Evolutionary conservation across 768 basidiomycete species (phyloP), one percentile per base, ranked within the genome.

Genomic region (Suillus occidentalis): DNA sequence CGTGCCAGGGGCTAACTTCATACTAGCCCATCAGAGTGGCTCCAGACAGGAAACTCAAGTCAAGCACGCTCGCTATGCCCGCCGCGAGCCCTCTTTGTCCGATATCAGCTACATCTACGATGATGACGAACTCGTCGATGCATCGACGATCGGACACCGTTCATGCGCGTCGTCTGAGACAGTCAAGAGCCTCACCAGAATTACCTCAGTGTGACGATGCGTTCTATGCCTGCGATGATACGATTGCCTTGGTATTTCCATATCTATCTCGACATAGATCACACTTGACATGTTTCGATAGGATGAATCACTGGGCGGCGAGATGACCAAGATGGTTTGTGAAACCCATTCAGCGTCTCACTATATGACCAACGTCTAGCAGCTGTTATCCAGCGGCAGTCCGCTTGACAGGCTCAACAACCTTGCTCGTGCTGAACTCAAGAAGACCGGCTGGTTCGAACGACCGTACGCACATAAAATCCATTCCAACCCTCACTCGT

Each of bases 381-480:
- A 76, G 61, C 47, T 55, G n/a, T 55, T 34, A 4, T 34, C 66
- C 63, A 66, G 63, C 2, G 65, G 62, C 37, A 75, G 74, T 63
- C 74, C 75, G 4, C 49, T 75, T 60, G 74, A 75, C 55, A 73
- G 74, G 14, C 72, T 75, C 1, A 73, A 75, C 45, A 69, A 68
- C 2, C 55, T 75, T 60, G 74, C 75, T 2, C 66, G 74, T 37
- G 67, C 66, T 53, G 75, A 75, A 34, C 49, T 75, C 10, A 76
- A 75, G 66, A 76, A 70, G 50, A 68, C 72, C 5, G 75, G 75
- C 25, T 75, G 74, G 74, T 66, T 75, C 6, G 73, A 75, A 66
- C 73, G 75, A 68, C 47, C 36, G 73, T 75, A 58, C 8, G 73
- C 58, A 65, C 18, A 3, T 10, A 13, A 0, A 16, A 1, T 10